Percentiles rank a stretch among this genome's conserved stretches.
Evolutionary conservation across 345 rosid genomes (phyloP).

Genomic region (Noccaea caerulescens): DNA sequence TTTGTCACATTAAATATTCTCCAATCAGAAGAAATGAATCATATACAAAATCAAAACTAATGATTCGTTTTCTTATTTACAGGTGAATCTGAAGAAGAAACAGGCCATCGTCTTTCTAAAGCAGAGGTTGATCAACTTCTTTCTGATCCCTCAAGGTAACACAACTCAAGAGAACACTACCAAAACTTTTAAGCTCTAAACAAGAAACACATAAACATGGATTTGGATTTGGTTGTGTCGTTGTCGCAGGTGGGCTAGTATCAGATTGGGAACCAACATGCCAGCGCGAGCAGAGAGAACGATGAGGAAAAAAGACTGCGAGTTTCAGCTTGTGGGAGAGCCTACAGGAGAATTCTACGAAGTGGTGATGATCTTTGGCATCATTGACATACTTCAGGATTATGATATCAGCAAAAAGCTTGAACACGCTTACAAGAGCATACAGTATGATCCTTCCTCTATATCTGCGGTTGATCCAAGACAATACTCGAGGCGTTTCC

Average conservation of each 20-base stretch:
- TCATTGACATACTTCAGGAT: constrained; percentile 91
- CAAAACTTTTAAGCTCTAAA: not conserved
- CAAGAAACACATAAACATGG: not conserved
- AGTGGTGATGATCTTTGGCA: constrained; percentile 80
- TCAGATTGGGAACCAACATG: constrained; percentile 76
- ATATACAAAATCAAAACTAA: not conserved
- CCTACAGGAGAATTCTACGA: constrained; percentile 80
- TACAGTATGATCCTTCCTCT: constrained; percentile 80
- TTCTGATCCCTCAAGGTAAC: constrained; percentile 49
- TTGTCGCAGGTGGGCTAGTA: constrained; percentile 75
- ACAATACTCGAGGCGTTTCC: constrained; percentile 79
- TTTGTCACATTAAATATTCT: not conserved
- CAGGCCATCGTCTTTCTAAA: constrained; percentile 46
- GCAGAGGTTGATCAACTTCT: constrained; percentile 47
- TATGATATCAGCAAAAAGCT: constrained; percentile 92
- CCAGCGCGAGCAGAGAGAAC: constrained; percentile 83
- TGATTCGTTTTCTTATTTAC: constrained; percentile 7
- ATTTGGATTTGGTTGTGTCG: not conserved
- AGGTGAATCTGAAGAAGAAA: constrained; percentile 47
- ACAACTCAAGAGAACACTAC: constrained; percentile 15
- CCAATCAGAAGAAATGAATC: not conserved
- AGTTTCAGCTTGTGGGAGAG: constrained; percentile 71
- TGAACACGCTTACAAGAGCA: constrained; percentile 87
- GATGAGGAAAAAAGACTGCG: constrained; percentile 54
- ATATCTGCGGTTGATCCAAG: constrained; percentile 90